Conservation (phyloP, 2,329 filamentous ascomycete species). For the Arthrobotrys pseudoclavata region DNA sequence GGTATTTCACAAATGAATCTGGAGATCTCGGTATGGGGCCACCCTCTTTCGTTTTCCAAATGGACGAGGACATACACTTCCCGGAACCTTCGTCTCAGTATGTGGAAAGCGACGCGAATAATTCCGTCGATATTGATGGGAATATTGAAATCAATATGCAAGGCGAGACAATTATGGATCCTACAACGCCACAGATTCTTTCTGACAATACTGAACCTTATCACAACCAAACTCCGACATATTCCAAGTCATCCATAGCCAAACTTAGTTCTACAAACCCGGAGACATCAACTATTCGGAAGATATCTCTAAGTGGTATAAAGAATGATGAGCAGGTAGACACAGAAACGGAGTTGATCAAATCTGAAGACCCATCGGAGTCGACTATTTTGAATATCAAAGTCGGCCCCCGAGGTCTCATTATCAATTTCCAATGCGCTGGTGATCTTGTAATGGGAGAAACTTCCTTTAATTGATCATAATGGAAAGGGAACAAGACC, state of each 20-base stretch:
- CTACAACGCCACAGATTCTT: not conserved
- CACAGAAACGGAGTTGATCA: slow-evolving; percentile 8
- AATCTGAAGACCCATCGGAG: not conserved
- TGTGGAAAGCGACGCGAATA: not conserved
- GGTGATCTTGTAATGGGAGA: slow-evolving; percentile 11
- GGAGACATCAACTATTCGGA: not conserved
- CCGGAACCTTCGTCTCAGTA: not conserved
- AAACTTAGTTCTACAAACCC: not conserved
- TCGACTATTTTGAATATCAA: slow-evolving; percentile 15
- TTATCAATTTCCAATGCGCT: slow-evolving; percentile 30
- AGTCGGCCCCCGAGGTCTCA: slow-evolving; percentile 16
- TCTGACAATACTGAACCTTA: not conserved
- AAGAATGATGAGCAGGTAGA: not conserved
- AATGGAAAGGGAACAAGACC: not conserved
- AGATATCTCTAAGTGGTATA: not conserved
- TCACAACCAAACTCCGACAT: not conserved
- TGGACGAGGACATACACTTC: slow-evolving; percentile 46
- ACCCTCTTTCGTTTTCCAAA: slow-evolving; percentile 32
- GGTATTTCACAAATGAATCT: slow-evolving; percentile 11
- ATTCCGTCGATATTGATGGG: not conserved
- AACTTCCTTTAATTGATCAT: not conserved
- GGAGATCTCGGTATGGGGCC: not conserved
- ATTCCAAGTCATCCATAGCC: not conserved
- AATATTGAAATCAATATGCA: not conserved
- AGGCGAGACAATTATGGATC: not conserved